These are phyloP conservation scores for Picocystis salinarum DNA, from an alignment of 139 green algal species.

Conservation along the genomic window DNA sequence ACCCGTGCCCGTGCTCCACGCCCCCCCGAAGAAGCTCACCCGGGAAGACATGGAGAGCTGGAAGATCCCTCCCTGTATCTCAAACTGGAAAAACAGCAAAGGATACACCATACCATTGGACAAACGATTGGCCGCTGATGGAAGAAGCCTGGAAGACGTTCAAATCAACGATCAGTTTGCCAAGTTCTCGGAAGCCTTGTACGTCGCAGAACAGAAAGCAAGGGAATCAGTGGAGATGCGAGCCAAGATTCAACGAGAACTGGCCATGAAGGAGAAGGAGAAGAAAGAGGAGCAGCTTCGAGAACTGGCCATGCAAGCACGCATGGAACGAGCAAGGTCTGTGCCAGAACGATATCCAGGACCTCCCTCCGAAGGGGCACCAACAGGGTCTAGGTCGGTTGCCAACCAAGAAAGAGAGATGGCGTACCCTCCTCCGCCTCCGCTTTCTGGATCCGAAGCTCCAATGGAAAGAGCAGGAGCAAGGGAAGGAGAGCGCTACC, in stretches of 20 bases:
- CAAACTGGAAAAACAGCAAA: conserved; percentile 92
- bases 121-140: conserved; percentile 94
- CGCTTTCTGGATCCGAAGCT: conserved; percentile 7
- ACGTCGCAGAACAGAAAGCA: conserved; percentile 84
- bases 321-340: conserved; percentile 49
- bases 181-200: conserved; percentile 76
- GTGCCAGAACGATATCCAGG: conserved; percentile 3
- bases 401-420: conserved; percentile 3
- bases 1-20: conserved; percentile 94
- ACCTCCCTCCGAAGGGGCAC: neutral
- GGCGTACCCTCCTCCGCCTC: conserved; percentile 4
- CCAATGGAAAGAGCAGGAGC: conserved; percentile 49
- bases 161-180: conserved; percentile 89
- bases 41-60: conserved; percentile 82
- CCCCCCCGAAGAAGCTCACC: conserved; percentile 64
- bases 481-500: conserved; percentile 21
- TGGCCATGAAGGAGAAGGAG: conserved; percentile 71
- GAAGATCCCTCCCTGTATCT: conserved; percentile 96
- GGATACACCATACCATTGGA: conserved; percentile 99
- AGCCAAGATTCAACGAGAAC: conserved; percentile 54
- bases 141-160: conserved; percentile 80
- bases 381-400: neutral
- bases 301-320: conserved; percentile 67
- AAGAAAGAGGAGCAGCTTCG: conserved; percentile 86
- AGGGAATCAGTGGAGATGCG: conserved; percentile 69